A percentile compares a stretch with the other conserved stretches of the same genome.
These are phyloP conservation scores for Phylloporus arenicola DNA, from an alignment of 768 basidiomycete species.

Conservation along the genomic window DNA sequence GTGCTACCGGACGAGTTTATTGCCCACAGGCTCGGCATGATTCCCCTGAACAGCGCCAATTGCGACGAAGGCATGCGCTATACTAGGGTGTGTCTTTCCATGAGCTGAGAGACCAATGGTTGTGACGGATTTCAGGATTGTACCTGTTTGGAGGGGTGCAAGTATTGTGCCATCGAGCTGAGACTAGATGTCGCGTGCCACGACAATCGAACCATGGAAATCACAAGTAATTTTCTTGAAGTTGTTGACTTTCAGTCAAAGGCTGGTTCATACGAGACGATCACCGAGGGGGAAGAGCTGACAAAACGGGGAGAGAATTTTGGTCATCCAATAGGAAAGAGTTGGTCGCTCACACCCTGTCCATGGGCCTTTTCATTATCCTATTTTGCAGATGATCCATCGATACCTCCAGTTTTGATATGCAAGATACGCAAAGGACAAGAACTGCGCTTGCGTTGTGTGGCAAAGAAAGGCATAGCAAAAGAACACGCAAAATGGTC, in stretches of 20 bases:
- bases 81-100: conserved; percentile 50
- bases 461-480: conserved; percentile 94
- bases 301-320: conserved; percentile 69
- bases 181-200: conserved; percentile 70
- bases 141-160: conserved; percentile 78
- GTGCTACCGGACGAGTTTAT: conserved; percentile 97
- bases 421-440: conserved; percentile 94
- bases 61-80: conserved; percentile 86
- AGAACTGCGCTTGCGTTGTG: conserved; percentile 77
- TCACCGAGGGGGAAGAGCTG: conserved; percentile 58
- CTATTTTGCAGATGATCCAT: conserved; percentile 48
- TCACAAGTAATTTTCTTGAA: conserved; percentile 84
- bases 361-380: conserved; percentile 4
- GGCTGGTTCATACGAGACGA: conserved; percentile 32
- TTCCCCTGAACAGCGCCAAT: conserved; percentile 82
- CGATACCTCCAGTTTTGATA: conserved; percentile 67
- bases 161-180: conserved; percentile 82
- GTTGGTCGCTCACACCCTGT: conserved; percentile 36
- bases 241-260: conserved; percentile 40
- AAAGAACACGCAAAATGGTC: conserved; percentile 99
- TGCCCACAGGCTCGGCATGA: conserved; percentile 90
- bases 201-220: conserved; percentile 69
- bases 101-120: background rate
- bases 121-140: conserved; percentile 64
- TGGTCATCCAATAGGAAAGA: conserved; percentile 81